Conservation (phyloP, 306 rosid species). For the Geum urbanum region DNA sequence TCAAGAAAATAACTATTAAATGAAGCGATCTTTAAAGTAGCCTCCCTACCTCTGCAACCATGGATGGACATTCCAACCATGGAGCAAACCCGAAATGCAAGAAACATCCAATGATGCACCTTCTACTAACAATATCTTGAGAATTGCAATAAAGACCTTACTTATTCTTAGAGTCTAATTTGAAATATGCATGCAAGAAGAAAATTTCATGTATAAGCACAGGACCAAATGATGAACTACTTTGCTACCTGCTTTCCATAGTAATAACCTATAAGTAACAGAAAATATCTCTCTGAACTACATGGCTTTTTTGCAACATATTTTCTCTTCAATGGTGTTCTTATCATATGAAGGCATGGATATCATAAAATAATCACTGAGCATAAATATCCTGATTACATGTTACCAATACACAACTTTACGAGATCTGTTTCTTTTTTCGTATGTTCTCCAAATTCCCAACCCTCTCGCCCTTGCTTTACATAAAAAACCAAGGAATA, state of each 20-base stretch:
- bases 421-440: neutral
- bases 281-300: neutral
- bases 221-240: neutral
- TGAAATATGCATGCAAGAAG: neutral
- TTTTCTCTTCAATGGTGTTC: neutral
- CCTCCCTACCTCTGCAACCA: neutral
- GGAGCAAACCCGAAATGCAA: neutral
- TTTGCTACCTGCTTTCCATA: neutral
- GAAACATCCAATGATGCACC: neutral
- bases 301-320: neutral
- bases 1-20: neutral
- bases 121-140: neutral
- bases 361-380: neutral
- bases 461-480: no score
- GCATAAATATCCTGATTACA: neutral
- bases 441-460: no score
- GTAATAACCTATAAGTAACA: neutral
- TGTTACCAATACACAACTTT: neutral
- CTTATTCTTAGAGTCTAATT: neutral
- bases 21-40: neutral
- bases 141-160: neutral
- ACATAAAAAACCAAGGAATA: no score
- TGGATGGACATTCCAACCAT: neutral
- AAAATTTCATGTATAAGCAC: neutral
- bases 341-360: neutral